Evolutionary conservation across 495 filamentous ascomycete species (phyloP).

Genomic region (Articulospora tetracladia): DNA sequence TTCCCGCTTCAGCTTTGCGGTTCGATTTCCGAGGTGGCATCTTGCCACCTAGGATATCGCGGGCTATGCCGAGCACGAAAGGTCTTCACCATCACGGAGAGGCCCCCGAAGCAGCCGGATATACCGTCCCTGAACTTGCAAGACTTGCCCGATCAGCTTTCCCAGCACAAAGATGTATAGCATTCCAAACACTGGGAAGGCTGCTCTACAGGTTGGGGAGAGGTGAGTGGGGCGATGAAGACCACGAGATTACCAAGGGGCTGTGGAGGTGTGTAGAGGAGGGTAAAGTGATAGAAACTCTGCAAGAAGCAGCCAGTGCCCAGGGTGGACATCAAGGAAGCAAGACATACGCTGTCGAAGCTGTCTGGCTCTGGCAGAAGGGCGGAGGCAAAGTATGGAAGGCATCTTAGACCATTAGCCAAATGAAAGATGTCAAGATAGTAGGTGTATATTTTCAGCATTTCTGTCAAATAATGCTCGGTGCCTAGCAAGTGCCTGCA

Average conservation of each 20-base stretch:
- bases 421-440: background rate
- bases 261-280: conserved; percentile 76
- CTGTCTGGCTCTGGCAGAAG: conserved; percentile 86
- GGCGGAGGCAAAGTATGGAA: conserved; percentile 54
- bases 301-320: conserved; percentile 59
- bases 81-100: conserved; percentile 94
- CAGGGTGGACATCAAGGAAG: conserved; percentile 55
- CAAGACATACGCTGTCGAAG: conserved; percentile 80
- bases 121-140: conserved; percentile 87
- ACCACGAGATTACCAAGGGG: conserved; percentile 51
- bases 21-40: conserved; percentile 83
- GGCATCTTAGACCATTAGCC: conserved; percentile 11
- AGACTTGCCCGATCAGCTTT: conserved; percentile 77
- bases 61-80: conserved; percentile 64
- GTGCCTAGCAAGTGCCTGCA: background rate
- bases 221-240: conserved; percentile 70
- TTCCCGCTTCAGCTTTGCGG: conserved; percentile 73
- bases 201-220: conserved; percentile 78
- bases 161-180: conserved; percentile 82
- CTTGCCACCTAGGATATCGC: conserved; percentile 67
- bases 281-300: conserved; percentile 66
- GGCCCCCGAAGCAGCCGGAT: conserved; percentile 89
- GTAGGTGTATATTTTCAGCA: background rate
- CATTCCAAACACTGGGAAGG: conserved; percentile 85
- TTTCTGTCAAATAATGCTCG: background rate